These are phyloP conservation scores for Heracleum sosnowskyi DNA, from an alignment of 129 eudicot species.

Conservation along the genomic window DNA sequence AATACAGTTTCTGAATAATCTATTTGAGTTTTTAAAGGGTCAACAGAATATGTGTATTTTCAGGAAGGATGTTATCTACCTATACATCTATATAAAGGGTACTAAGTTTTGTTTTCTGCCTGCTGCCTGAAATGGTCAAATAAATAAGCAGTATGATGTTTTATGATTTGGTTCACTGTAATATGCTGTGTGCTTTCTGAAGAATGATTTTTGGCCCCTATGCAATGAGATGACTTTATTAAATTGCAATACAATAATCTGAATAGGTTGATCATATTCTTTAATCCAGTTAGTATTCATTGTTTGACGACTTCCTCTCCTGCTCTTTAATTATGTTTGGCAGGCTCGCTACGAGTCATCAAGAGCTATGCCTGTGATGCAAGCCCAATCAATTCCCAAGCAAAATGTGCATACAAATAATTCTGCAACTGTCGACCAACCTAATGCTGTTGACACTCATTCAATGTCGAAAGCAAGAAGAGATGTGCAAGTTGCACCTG, in stretches of 20 bases:
- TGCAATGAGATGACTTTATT: background rate
- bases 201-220: background rate
- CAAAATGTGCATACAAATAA: slow-evolving; percentile 54
- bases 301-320: background rate
- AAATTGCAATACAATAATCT: background rate
- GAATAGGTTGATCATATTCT: background rate
- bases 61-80: background rate
- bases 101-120: background rate
- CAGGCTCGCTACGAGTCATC: slow-evolving; percentile 62
- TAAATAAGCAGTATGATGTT: background rate
- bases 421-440: slow-evolving; percentile 28
- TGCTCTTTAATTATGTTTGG: background rate
- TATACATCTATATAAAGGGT: background rate
- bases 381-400: slow-evolving; percentile 43
- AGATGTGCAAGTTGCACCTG: slow-evolving; percentile 34
- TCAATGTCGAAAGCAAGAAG: slow-evolving; percentile 38
- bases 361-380: slow-evolving; percentile 35
- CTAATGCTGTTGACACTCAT: slow-evolving; percentile 41
- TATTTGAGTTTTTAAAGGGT: background rate
- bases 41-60: background rate
- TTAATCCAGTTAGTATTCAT: background rate
- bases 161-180: background rate
- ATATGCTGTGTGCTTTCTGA: background rate
- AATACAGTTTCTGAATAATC: background rate
- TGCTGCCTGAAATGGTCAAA: background rate